Evolutionary conservation across 495 filamentous ascomycete species (phyloP).

Genomic region (Aspergillus ellipticus): DNA sequence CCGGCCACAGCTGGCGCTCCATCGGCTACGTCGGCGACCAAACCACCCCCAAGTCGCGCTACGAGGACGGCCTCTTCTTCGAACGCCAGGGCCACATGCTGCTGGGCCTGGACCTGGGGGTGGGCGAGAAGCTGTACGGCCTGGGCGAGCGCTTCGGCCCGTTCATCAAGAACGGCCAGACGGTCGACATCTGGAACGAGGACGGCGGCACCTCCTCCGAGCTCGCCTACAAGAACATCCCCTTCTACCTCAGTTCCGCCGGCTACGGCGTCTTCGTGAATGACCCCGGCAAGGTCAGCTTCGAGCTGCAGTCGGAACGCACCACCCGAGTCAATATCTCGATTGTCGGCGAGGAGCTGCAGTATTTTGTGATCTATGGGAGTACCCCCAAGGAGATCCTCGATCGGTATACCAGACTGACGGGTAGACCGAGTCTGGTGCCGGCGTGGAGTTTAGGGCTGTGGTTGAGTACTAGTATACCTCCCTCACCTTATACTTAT

Average conservation of each 20-base stretch:
- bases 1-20: constrained; percentile 57
- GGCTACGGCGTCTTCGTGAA: constrained; percentile 73
- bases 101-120: constrained; percentile 57
- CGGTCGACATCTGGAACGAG: constrained; percentile 65
- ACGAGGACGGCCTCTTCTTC: constrained; percentile 52
- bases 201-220: constrained; percentile 70
- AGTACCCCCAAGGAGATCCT: constrained; percentile 65
- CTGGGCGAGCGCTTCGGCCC: constrained; percentile 69
- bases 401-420: constrained; percentile 57
- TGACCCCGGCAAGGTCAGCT: constrained; percentile 53
- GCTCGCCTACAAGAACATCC: constrained; percentile 71
- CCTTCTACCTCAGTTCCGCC: constrained; percentile 64
- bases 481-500: not conserved
- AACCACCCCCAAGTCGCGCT: constrained; percentile 43
- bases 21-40: constrained; percentile 55
- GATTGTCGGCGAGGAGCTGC: constrained; percentile 56
- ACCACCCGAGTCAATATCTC: constrained; percentile 62
- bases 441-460: constrained; percentile 69
- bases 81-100: constrained; percentile 57
- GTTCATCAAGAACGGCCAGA: constrained; percentile 67
- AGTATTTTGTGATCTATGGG: constrained; percentile 63
- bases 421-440: constrained; percentile 55
- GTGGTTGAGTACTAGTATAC: constrained; percentile 60
- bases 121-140: constrained; percentile 66
- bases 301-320: constrained; percentile 67